Conservation (phyloP, 2,329 filamentous ascomycete species). For the Colletotrichum zoysiae region DNA sequence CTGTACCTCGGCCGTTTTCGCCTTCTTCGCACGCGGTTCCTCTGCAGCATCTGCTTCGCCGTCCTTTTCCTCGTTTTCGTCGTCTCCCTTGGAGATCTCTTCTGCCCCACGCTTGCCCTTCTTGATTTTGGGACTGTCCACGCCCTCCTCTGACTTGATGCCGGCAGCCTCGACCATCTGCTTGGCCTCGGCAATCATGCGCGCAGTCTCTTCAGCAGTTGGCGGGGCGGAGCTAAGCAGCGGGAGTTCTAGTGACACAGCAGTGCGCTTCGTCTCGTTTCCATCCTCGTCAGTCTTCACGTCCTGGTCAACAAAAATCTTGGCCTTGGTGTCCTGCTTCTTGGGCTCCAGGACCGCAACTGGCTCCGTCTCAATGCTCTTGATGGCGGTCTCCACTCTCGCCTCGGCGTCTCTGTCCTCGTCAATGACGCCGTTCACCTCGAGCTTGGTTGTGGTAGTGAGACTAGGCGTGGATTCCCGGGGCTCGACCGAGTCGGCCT, state of each 20-base stretch:
- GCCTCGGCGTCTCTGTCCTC: slow-evolving; percentile 49
- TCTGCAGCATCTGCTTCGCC: slow-evolving; percentile 54
- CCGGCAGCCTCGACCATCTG: slow-evolving; percentile 84
- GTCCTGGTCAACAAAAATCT: slow-evolving; percentile 77
- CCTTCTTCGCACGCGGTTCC: slow-evolving; percentile 76
- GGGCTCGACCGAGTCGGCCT: slow-evolving; percentile 56
- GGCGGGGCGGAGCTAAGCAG: slow-evolving; percentile 71
- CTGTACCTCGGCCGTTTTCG: slow-evolving; percentile 80
- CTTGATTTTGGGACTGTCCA: slow-evolving; percentile 52
- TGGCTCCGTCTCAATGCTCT: slow-evolving; percentile 64
- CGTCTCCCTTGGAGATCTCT: slow-evolving; percentile 76
- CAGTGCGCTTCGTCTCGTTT: slow-evolving; percentile 77
- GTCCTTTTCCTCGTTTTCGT: slow-evolving; percentile 64
- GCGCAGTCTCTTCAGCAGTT: slow-evolving; percentile 80
- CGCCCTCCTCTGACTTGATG: slow-evolving; percentile 54
- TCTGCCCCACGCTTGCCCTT: slow-evolving; percentile 81
- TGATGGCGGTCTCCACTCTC: slow-evolving; percentile 54
- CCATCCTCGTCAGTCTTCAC: slow-evolving; percentile 67
- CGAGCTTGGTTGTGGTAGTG: slow-evolving; percentile 44
- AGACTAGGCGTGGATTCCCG: slow-evolving; percentile 22
- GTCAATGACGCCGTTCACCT: slow-evolving; percentile 47
- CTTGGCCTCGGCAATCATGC: slow-evolving; percentile 88
- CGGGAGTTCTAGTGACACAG: slow-evolving; percentile 82
- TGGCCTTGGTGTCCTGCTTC: slow-evolving; percentile 72
- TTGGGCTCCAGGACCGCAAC: slow-evolving; percentile 62